phyloP scores from a whole-genome alignment of 2,329 filamentous ascomycete species.

The Cercospora zeae-maydis region DNA sequence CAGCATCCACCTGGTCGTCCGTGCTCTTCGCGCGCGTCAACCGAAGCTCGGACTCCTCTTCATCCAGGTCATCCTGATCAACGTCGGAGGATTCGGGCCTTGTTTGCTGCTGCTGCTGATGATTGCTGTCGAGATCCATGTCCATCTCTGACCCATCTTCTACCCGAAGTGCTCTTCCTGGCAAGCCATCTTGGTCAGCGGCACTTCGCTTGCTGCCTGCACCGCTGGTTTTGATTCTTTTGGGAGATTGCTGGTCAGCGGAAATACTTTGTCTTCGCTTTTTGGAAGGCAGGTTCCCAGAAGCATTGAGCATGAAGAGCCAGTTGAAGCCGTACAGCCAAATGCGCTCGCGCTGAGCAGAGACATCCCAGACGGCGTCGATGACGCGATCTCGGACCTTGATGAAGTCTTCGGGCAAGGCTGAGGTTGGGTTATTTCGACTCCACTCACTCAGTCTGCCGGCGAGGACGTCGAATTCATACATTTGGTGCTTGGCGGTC shows the following conservation, averaged over 20 bases:
- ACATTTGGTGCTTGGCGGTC: slow-evolving; percentile 63
- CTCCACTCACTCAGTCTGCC: slow-evolving; percentile 83
- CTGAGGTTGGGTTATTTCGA: slow-evolving; percentile 70
- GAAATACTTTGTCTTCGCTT: slow-evolving; percentile 31
- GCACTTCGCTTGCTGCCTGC: slow-evolving; percentile 55
- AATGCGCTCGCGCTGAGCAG: slow-evolving; percentile 54
- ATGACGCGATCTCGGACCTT: slow-evolving; percentile 75
- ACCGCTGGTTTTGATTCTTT: slow-evolving; percentile 43
- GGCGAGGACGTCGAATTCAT: slow-evolving; percentile 73
- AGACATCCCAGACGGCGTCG: slow-evolving; percentile 77
- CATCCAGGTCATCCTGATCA: slow-evolving; percentile 36
- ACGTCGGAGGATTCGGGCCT: slow-evolving; percentile 39
- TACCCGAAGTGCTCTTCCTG: slow-evolving; percentile 28
- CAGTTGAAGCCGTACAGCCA: slow-evolving; percentile 88
- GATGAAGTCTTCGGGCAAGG: slow-evolving; percentile 70
- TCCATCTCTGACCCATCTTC: slow-evolving; percentile 32
- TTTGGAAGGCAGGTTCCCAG: slow-evolving; percentile 56
- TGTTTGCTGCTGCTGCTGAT: slow-evolving; percentile 38
- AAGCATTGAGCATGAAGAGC: slow-evolving; percentile 88
- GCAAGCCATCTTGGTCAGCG: slow-evolving; percentile 31
- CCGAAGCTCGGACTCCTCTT: slow-evolving; percentile 29
- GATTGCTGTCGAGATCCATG: slow-evolving; percentile 12
- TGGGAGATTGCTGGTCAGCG: slow-evolving; percentile 25
- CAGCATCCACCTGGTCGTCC: slow-evolving; percentile 23
- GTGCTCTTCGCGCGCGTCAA: slow-evolving; percentile 17